Evolutionary conservation across 1,284 basidiomycete genomes (phyloP).

Genomic region (Microbotryum violaceum): DNA sequence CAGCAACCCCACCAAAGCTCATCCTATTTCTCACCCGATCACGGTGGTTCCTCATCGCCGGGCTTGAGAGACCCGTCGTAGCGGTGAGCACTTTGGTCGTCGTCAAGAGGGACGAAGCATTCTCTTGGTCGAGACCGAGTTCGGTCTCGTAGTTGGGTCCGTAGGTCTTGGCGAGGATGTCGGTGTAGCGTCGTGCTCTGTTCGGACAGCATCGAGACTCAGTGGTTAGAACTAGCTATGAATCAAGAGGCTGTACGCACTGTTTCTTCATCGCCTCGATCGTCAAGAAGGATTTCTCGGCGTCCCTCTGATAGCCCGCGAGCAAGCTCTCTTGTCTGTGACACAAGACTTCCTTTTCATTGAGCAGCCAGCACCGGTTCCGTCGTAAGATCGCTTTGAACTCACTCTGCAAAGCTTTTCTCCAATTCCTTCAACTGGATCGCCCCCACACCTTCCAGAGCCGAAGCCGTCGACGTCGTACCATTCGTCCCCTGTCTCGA

Average conservation of each 20-base stretch:
- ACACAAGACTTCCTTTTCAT: no score
- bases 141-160: slow-evolving; percentile 20
- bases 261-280: slow-evolving; percentile 13
- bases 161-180: slow-evolving; percentile 18
- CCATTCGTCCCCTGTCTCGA: no score
- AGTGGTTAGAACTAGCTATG: not conserved
- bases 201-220: not conserved
- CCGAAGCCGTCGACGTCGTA: no score
- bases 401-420: slow-evolving; percentile 1
- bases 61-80: no score
- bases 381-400: not conserved
- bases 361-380: no score
- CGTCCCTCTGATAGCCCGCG: slow-evolving; percentile 26
- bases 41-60: no score
- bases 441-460: slow-evolving; percentile 8
- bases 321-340: slow-evolving; percentile 10
- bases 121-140: not conserved
- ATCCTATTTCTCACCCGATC: no score
- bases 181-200: slow-evolving; percentile 14
- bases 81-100: not conserved
- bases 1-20: no score
- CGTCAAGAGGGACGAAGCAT: not conserved
- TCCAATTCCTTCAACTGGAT: slow-evolving; percentile 24
- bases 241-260: not conserved
- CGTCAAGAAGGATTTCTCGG: slow-evolving; percentile 8